Conservation (phyloP, 2,329 filamentous ascomycete genomes). For the Epichloe uncinata region DNA sequence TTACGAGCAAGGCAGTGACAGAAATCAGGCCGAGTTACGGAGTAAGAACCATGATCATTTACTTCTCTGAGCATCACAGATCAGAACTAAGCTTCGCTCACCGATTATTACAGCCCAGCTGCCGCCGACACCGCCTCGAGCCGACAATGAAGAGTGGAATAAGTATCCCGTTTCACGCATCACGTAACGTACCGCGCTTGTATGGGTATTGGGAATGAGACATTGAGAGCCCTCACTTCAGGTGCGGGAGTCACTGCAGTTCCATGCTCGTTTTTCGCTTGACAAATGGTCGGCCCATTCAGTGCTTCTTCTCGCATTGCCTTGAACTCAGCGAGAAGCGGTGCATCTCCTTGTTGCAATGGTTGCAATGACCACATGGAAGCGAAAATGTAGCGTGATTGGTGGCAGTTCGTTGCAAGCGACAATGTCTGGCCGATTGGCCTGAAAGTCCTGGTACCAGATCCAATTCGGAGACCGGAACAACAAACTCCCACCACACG, state of each 20-base stretch:
- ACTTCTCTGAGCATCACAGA: too few species aligned
- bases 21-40: too few species aligned
- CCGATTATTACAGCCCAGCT: too few species aligned
- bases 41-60: too few species aligned
- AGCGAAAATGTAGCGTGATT: neutral
- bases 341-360: too few species aligned
- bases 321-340: neutral
- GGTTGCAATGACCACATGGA: too few species aligned
- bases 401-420: neutral
- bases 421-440: neutral
- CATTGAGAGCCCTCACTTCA: neutral
- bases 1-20: too few species aligned
- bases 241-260: neutral
- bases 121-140: too few species aligned
- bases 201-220: neutral
- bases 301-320: neutral
- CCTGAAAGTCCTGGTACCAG: neutral
- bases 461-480: slow-evolving; percentile 6
- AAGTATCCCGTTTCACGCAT: neutral
- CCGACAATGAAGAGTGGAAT: too few species aligned
- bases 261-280: neutral
- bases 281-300: neutral
- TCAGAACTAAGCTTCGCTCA: too few species aligned
- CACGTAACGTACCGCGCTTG: neutral
- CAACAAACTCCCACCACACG: slow-evolving; percentile 6